phyloP scores from a whole-genome alignment of 768 basidiomycete species.

The Daedaleopsis nitida region DNA sequence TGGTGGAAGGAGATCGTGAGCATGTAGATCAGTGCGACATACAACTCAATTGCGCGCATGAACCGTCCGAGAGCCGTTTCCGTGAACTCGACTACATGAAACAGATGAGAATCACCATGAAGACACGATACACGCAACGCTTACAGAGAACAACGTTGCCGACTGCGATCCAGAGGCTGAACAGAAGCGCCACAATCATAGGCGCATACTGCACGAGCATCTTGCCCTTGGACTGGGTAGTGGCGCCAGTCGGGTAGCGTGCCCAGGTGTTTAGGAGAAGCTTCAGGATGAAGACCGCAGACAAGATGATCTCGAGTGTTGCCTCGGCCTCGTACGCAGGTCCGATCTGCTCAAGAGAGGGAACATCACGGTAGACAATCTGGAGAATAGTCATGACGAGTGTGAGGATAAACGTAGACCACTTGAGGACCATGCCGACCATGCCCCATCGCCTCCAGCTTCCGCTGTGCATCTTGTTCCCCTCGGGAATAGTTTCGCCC shows the following conservation, averaged over 20 bases:
- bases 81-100: conserved; percentile 60
- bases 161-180: conserved; percentile 55
- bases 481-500: conserved; percentile 35
- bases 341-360: conserved; percentile 39
- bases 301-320: conserved; percentile 58
- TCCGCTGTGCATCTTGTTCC: conserved; percentile 48
- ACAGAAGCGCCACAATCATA: conserved; percentile 51
- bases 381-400: conserved; percentile 58
- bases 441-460: conserved; percentile 69
- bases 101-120: not conserved
- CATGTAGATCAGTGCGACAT: conserved; percentile 59
- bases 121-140: conserved; percentile 28
- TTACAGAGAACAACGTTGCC: conserved; percentile 60
- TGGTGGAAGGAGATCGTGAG: conserved; percentile 48
- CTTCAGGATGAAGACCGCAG: conserved; percentile 63
- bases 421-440: conserved; percentile 54
- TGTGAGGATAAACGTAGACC: conserved; percentile 46
- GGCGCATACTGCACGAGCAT: conserved; percentile 49
- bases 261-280: conserved; percentile 58
- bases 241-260: conserved; percentile 32
- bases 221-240: conserved; percentile 39
- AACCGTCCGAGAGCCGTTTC: conserved; percentile 73
- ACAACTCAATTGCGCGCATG: conserved; percentile 61
- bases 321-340: conserved; percentile 59
- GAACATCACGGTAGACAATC: conserved; percentile 59